Base-by-base conservation (phyloP, 2,329 filamentous ascomycete genomes). In the Sordariomycetes sp. region DNA sequence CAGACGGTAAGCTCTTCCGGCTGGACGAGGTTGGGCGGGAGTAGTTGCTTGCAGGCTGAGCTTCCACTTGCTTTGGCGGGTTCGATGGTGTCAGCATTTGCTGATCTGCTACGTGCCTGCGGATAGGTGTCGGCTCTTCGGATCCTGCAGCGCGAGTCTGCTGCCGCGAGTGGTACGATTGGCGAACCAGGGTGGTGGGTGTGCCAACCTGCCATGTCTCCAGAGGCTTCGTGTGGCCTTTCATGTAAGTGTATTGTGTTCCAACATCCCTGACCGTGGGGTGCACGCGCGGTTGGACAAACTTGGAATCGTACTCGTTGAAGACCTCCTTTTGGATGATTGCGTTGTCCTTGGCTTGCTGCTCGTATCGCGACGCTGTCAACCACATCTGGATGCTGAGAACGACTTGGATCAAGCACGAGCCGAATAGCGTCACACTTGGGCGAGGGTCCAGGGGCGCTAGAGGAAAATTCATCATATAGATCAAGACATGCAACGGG, bases 271-370 rank as follows among this genome's bases (percentile, higher is more conserved):
- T 62, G 43, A 93, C 84, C 5, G 83, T 67, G 7, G 82, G 84
- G 46, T 93, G 84, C n/a, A 94, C 74, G 9, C 80, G 73, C 3
- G 92, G 92, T 49, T 93, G 86, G 1, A 98, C 92, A 50, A 82
- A 95, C 62, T 98, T 98, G 46, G 78, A 85, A 53, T 96, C 86
- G 53, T 98, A 98, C 59, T 98, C 92, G 53, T 87, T 81, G 59
- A 96, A 70, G 5, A 96, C 90, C 58, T 96, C 85, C 46, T 82
- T 86, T 46, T 94, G 86, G 38, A 98, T 82, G 30, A 95, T 71
- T 3, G 79, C 70, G 3, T 75, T 76, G 55, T 98, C 92, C 53
- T 87, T 94, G 40, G 75, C 76, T 54, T 96, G 88, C 53, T 90
- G 88, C 4, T 75, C 70, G 57, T 90, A 96, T 21, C 70, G 77